Base-by-base conservation (phyloP, 306 rosid genomes). In the Hippophae rhamnoides region DNA sequence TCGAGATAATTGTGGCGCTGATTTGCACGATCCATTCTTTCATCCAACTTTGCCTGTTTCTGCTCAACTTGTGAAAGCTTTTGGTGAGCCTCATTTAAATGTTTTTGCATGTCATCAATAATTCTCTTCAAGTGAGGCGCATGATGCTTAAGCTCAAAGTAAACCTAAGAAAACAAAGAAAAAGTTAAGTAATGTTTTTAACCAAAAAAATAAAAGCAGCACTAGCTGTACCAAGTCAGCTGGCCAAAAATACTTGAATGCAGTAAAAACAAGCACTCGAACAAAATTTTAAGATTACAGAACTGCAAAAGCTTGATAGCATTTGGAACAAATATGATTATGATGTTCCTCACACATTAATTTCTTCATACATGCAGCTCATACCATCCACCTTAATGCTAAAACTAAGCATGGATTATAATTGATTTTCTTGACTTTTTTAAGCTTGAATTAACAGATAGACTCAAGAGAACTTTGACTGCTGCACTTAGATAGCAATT, bases 101-200 rank as follows among this genome's bases (percentile, higher is more conserved):
- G 89, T 63, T 80, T 65, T 68, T 80, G 90, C 62, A 88, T 94
- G 59, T 86, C 86, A 10, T 72, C 80, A 61, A 84, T 77, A 69
- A 88, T 71, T 78, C 79, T 82, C 75, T 82, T 93, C 85, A 93
- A 69, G 64, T 77, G 86, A 54, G 95, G 90, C 52, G 90, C 97
- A 38, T 88, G 97, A 74, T 86, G 94, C 85, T 77, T 79, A 57
- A 93, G 82, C 72, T 88, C 95, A 63, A 88, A 83, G 78, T 79
- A 75, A 65, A 87, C 97, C 97, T 90, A 60, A 52, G 56, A 18
- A 64, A 56, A 27, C 12, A 66, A 40, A 43, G n/a, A 63, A 45
- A 53, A 49, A 7, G 54, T 52, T 52, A 66, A 41, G 14, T 23
- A 50, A 56, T 52, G 13, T 6, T 11, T 41, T 27, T 63, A 62